Percentiles rank a stretch among this genome's conserved stretches.
Evolutionary conservation across 1,139 yeast species (phyloP).

Genomic region (Blastobotrys illinoisensis): DNA sequence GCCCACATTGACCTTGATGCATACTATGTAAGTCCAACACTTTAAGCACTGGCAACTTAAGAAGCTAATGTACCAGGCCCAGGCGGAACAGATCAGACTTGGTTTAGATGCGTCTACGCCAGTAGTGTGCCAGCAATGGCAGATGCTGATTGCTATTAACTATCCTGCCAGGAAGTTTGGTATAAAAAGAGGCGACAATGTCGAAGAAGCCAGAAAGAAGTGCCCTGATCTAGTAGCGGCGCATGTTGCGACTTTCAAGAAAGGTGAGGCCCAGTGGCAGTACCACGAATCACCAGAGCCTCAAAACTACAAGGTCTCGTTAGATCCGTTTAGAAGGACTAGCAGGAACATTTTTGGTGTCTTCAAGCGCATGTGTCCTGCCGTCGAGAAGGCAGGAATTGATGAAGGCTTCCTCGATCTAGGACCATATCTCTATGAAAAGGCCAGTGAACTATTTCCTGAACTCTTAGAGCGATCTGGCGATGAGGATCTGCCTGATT

Average conservation of each 20-base stretch:
- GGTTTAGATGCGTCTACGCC: constrained; percentile 65
- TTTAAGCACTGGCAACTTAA: background rate
- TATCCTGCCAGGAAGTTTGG: constrained; percentile 81
- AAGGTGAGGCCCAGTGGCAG: constrained; percentile 81
- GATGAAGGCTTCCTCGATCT: constrained; percentile 89
- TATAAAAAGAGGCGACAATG: constrained; percentile 67
- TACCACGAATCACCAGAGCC: constrained; percentile 49
- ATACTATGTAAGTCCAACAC: constrained; percentile 49
- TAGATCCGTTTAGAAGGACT: constrained; percentile 88
- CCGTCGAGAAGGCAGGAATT: constrained; percentile 88
- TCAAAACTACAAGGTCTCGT: constrained; percentile 67
- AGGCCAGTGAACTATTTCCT: constrained; percentile 36
- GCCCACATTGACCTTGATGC: constrained; percentile 91
- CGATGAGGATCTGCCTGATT: constrained; percentile 22
- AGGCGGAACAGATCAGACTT: constrained; percentile 77
- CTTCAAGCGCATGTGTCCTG: constrained; percentile 37
- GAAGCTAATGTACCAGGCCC: constrained; percentile 40
- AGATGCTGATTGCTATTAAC: constrained; percentile 73
- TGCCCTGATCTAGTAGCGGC: constrained; percentile 74
- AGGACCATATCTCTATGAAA: constrained; percentile 48
- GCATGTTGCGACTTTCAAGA: constrained; percentile 90
- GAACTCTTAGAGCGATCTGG: constrained; percentile 25
- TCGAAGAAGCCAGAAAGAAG: constrained; percentile 61
- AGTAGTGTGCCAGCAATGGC: constrained; percentile 94
- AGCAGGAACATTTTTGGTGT: constrained; percentile 71